These are phyloP conservation scores for Tylopilus felleus DNA, from an alignment of 768 basidiomycete species.

Conservation along the genomic window DNA sequence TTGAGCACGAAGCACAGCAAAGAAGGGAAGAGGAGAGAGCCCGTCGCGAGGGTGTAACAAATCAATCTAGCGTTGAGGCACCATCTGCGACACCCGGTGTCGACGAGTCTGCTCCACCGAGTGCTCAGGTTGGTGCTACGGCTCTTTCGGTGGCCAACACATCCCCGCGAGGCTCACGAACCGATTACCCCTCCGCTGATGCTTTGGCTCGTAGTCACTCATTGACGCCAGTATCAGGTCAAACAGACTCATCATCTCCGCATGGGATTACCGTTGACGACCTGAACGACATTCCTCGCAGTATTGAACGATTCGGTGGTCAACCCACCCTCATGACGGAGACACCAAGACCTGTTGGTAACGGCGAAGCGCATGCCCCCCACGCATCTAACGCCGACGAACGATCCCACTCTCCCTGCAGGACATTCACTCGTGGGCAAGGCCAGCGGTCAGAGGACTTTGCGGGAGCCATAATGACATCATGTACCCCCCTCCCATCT, in stretches of 20 bases:
- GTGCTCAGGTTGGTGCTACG: constrained; percentile 2
- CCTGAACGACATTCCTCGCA: constrained; percentile 27
- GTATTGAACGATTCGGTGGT: constrained; percentile 20
- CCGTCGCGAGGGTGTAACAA: constrained; percentile 44
- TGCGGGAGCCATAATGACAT: constrained; percentile 16
- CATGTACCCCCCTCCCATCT: constrained; percentile 24
- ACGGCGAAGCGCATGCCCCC: constrained; percentile 8
- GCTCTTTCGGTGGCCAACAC: constrained; percentile 1
- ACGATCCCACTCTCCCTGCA: constrained; percentile 8
- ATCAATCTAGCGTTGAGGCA: constrained; percentile 33
- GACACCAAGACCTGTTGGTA: constrained; percentile 3
- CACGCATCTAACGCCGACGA: constrained; percentile 10
- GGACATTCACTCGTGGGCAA: constrained; percentile 4
- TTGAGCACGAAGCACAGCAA: constrained; percentile 95
- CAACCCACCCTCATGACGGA: constrained; percentile 19
- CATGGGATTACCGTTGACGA: constrained; percentile 25
- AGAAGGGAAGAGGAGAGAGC: constrained; percentile 69
- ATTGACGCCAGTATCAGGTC: constrained; percentile 35
- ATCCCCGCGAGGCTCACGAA: constrained; percentile 6
- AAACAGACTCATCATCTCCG: constrained; percentile 31
- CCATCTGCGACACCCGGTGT: constrained; percentile 1
- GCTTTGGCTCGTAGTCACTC: constrained; percentile 23
- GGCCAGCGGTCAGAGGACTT: constrained; percentile 4
- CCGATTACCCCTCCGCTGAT: constrained; percentile 12
- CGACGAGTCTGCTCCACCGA: constrained; percentile 5